These are phyloP conservation scores for Elsinoe necatrix DNA, from an alignment of 2,329 filamentous ascomycete genomes.

Conservation along the genomic window DNA sequence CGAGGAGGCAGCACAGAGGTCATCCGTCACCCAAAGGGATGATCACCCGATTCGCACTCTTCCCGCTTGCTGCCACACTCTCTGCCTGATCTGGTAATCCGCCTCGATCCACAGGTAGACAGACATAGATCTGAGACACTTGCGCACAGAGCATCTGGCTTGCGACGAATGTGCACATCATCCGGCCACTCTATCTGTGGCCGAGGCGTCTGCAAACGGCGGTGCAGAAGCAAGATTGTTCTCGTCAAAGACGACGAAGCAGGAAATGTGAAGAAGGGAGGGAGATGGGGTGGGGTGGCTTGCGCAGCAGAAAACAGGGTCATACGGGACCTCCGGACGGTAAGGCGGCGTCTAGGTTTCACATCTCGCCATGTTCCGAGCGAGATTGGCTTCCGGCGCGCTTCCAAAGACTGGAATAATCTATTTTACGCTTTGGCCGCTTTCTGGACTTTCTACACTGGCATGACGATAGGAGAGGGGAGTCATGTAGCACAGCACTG, in stretches of 20 bases:
- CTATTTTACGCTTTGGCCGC: not conserved
- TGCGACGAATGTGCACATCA: not conserved
- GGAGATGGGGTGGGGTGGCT: not conserved
- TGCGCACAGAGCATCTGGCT: not conserved
- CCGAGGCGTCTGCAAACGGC: not conserved
- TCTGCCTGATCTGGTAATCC: not conserved
- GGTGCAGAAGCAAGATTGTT: not conserved
- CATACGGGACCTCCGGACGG: not conserved
- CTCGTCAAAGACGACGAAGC: not conserved
- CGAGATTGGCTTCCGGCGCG: not conserved
- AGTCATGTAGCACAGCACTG: not conserved
- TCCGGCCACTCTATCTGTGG: not conserved
- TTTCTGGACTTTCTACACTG: not conserved
- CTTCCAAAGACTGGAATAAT: not conserved
- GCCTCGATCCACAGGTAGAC: not conserved
- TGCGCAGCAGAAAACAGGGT: not conserved
- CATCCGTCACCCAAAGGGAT: not conserved
- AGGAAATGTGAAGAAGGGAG: too few species aligned
- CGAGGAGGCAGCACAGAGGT: not conserved
- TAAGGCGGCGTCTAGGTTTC: too few species aligned
- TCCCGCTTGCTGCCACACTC: not conserved
- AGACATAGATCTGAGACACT: not conserved
- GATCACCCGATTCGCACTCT: not conserved
- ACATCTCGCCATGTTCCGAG: not conserved
- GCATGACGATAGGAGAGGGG: not conserved